Evolutionary conservation across 2,329 filamentous ascomycete genomes (phyloP), one percentile per base, ranked within the genome.

Genomic region (Macrophomina pseudophaseolina): DNA sequence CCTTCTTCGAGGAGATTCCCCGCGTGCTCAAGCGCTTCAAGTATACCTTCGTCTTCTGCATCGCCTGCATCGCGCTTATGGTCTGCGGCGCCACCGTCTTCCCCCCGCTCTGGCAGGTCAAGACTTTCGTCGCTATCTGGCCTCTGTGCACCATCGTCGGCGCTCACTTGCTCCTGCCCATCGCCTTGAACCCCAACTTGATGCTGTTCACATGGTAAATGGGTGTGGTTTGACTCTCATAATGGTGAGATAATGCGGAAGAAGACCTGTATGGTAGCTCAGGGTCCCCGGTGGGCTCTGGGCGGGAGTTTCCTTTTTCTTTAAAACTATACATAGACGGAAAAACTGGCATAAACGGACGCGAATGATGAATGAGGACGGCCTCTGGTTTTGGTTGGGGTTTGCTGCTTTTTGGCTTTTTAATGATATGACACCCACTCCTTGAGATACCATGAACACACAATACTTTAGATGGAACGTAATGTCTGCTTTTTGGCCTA

Each of bases 141-240:
- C 88, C 88, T 28, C 74, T 90, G 30, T 77, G 76, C 28, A 82
- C 80, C 46, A 78, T 87, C 44, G 78, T 88, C 11, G 75, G 82
- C 52, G 81, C 80, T 44, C 86, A 89, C 73, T 86, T 88, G 72
- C 75, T 86, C 48, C 75, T 89, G 67, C 87, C 87, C 9, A 83
- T 90, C 58, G 81, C 82, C 66, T 76, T 90, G 68, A 90, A 90
- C 71, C 88, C 88, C 23, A 86, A 85, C 60, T 73, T 90, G 78
- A 89, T 90, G 87, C 81, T 84, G 73, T 87, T 88, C 72, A 86
- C 84, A 52, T 88, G 83, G 81, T 88, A 81, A 72, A 42, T 38
- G 35, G 35, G 35, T 7, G 6, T 12, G 35, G 35, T 12, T 38
- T 23, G 23, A 23, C 23, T 23, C 3, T 38, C 35, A 38, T 38